Percentiles rank a stretch among this genome's conserved stretches.
Evolutionary conservation across 495 filamentous ascomycete genomes (phyloP).

Genomic region (Xylaria intraflava): DNA sequence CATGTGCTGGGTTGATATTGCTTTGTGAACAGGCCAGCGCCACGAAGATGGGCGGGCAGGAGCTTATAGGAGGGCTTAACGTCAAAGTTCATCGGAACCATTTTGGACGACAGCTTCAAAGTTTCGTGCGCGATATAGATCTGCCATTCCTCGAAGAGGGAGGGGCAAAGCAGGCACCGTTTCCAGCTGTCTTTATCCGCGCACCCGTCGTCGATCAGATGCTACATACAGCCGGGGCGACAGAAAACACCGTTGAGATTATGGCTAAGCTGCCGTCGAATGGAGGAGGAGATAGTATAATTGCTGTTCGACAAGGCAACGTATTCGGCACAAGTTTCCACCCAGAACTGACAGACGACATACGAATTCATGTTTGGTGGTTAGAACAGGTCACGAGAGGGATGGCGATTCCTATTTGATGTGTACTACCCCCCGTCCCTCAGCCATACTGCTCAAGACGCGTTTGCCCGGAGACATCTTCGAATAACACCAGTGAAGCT

Average conservation of each 20-base stretch:
- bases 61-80: slow-evolving; percentile 86
- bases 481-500: slow-evolving; percentile 76
- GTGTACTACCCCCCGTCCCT: background rate
- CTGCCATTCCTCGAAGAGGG: slow-evolving; percentile 61
- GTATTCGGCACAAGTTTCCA: slow-evolving; percentile 97
- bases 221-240: slow-evolving; percentile 44
- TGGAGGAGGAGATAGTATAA: slow-evolving; percentile 53
- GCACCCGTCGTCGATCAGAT: slow-evolving; percentile 89
- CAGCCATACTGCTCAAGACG: background rate
- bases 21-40: slow-evolving; percentile 82
- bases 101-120: slow-evolving; percentile 90
- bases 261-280: slow-evolving; percentile 47
- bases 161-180: slow-evolving; percentile 37
- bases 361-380: slow-evolving; percentile 94
- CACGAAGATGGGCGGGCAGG: slow-evolving; percentile 86
- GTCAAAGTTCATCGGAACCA: slow-evolving; percentile 93
- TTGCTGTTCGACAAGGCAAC: slow-evolving; percentile 88
- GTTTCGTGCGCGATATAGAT: slow-evolving; percentile 72
- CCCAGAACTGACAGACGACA: slow-evolving; percentile 85
- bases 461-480: slow-evolving; percentile 26
- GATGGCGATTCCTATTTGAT: background rate
- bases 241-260: slow-evolving; percentile 44
- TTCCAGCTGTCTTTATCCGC: slow-evolving; percentile 84
- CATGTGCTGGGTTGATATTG: slow-evolving; percentile 89
- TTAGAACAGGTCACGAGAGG: slow-evolving; percentile 56